Evolutionary conservation across 2,329 filamentous ascomycete genomes (phyloP).

Genomic region (Cladosporium sp.): DNA sequence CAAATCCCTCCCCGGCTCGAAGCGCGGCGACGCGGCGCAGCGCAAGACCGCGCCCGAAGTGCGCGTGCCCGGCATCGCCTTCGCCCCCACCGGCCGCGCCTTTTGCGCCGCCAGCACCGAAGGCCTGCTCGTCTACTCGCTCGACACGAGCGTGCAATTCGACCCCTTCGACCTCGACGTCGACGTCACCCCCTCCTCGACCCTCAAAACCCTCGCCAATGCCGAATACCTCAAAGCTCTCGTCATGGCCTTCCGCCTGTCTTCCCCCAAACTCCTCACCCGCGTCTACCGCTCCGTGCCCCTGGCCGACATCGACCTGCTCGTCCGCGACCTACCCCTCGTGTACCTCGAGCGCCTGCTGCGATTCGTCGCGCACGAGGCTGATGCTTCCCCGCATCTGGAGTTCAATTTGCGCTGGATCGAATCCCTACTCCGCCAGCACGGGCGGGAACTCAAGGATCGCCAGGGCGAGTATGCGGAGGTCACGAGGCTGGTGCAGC

Average conservation of each 20-base stretch:
- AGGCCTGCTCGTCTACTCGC: slow-evolving; percentile 86
- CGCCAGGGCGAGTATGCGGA: slow-evolving; percentile 75
- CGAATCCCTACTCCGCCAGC: slow-evolving; percentile 71
- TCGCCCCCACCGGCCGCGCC: slow-evolving; percentile 80
- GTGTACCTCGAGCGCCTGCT: slow-evolving; percentile 85
- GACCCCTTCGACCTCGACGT: slow-evolving; percentile 96
- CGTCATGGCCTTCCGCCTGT: slow-evolving; percentile 95
- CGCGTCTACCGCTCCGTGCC: slow-evolving; percentile 84
- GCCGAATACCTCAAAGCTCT: slow-evolving; percentile 86
- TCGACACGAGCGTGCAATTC: slow-evolving; percentile 80
- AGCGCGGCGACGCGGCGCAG: slow-evolving; percentile 78
- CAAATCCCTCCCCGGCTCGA: slow-evolving; percentile 74
- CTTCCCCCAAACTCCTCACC: slow-evolving; percentile 76
- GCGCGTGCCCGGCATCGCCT: slow-evolving; percentile 76
- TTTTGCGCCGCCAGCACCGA: slow-evolving; percentile 97
- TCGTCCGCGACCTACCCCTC: slow-evolving; percentile 73
- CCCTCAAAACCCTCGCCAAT: slow-evolving; percentile 64
- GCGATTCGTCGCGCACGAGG: slow-evolving; percentile 81
- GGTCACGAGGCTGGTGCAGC: slow-evolving; percentile 77
- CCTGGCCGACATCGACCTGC: slow-evolving; percentile 66
- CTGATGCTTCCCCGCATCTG: slow-evolving; percentile 85
- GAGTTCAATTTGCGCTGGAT: slow-evolving; percentile 96
- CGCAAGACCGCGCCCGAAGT: slow-evolving; percentile 77
- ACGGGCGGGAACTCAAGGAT: slow-evolving; percentile 81
- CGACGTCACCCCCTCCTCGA: slow-evolving; percentile 78